phyloP scores from a whole-genome alignment of 2,329 filamentous ascomycete species.

The Sporothrix mexicana region DNA sequence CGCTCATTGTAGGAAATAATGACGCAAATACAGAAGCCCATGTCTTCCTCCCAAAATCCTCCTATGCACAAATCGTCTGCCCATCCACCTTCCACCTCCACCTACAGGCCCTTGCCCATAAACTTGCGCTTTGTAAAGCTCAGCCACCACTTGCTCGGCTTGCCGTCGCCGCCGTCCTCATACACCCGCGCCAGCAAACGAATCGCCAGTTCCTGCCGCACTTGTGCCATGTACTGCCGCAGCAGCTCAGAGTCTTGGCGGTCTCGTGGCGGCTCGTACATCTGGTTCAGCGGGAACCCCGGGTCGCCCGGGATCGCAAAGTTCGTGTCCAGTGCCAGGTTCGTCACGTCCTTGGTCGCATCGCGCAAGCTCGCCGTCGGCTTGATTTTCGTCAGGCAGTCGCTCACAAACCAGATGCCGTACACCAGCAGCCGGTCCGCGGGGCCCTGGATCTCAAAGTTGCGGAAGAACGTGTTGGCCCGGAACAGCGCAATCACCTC shows the following conservation, averaged over 20 bases:
- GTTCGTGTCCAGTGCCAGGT: conserved; percentile 87
- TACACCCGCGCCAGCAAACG: conserved; percentile 87
- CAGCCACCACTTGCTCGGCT: conserved; percentile 89
- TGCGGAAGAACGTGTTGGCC: conserved; percentile 98
- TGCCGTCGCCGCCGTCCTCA: conserved; percentile 73
- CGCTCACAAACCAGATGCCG: conserved; percentile 92
- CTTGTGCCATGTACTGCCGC: conserved; percentile 87
- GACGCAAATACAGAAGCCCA: neutral
- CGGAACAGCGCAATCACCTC: conserved; percentile 92
- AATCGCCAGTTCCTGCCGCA: conserved; percentile 86
- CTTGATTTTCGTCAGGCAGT: conserved; percentile 87
- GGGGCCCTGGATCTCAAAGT: conserved; percentile 97
- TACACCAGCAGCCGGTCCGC: conserved; percentile 95
- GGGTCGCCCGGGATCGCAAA: conserved; percentile 95
- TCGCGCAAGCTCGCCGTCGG: conserved; percentile 67
- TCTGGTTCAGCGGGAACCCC: conserved; percentile 89
- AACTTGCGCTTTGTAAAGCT: conserved; percentile 99
- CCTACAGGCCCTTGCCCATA: conserved; percentile 88
- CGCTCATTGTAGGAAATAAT: conserved; percentile 6
- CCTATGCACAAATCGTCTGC: neutral
- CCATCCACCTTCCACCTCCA: neutral
- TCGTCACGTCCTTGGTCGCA: conserved; percentile 78
- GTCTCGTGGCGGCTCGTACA: conserved; percentile 87
- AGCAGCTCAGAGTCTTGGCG: conserved; percentile 88
- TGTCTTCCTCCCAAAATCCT: neutral